Evolutionary conservation across 495 filamentous ascomycete genomes (phyloP), one percentile per base, ranked within the genome.

Genomic region (Penicillium soppii): DNA sequence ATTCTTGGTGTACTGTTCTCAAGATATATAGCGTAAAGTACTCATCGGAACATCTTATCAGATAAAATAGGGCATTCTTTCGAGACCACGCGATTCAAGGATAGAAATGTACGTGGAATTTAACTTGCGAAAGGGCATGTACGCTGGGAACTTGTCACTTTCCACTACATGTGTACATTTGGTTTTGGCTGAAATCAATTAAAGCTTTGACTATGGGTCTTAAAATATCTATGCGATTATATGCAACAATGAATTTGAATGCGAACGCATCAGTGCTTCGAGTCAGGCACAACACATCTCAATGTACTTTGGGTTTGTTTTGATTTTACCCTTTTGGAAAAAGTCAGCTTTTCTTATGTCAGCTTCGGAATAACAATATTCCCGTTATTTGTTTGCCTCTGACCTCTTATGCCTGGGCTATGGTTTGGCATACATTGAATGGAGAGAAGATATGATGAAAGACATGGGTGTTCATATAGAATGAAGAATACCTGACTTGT

Each of bases 271-370:
- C 30, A 36, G 15, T 47, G 44, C 32, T 47, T 15, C 10, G 19
- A 45, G 32, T 36, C 7, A 5, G 15, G n/a, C n/a, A n/a, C 19
- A 25, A 4, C 8, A 37, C 19, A 19, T 8, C 9, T 23, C 32
- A 20, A 37, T 25, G 36, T 16, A 39, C 33, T 27, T 4, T 27
- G 39, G 16, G 55, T 68, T 72, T 72, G 67, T 72, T 72, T 62
- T 68, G 59, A 27, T 68, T 68, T 69, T 62, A 15, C 69, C 54
- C 1, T 44, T 65, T 63, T 30, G 17, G 54, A 56, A 16, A 47
- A 56, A 41, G 20, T 17, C 7, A n/a, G n/a, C n/a, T n/a, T 16
- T 13, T 30, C 13, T 51, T 55, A 52, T 27, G 29, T 47, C 39
- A 23, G 30, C 37, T 5, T n/a, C 47, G 44, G 30, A 47, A 25